Evolutionary conservation across 495 filamentous ascomycete species (phyloP).

Genomic region (Terfezia boudieri): DNA sequence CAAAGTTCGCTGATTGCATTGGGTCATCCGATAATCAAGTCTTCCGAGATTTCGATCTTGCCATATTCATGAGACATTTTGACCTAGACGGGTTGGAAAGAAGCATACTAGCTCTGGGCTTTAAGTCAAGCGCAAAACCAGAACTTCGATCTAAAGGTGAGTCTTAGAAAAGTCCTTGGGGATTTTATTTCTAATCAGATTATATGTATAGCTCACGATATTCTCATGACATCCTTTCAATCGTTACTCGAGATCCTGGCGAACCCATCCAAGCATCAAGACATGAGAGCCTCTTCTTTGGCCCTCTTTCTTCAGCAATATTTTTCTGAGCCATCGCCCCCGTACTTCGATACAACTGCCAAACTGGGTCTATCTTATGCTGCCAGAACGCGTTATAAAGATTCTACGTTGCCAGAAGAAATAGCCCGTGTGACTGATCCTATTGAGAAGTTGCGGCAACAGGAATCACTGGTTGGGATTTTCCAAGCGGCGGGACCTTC

Average conservation of each 20-base stretch:
- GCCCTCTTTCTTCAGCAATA: slow-evolving; percentile 42
- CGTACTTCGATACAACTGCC: slow-evolving; percentile 12
- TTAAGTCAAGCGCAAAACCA: slow-evolving; percentile 51
- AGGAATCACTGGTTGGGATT: slow-evolving; percentile 37
- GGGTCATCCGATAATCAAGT: slow-evolving; percentile 65
- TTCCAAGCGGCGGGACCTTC: slow-evolving; percentile 54
- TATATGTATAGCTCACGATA: slow-evolving; percentile 11
- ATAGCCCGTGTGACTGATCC: slow-evolving; percentile 15
- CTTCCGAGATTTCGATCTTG: slow-evolving; percentile 82
- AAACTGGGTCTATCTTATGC: slow-evolving; percentile 16
- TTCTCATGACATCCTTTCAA: slow-evolving; percentile 15
- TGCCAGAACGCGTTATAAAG: slow-evolving; percentile 17
- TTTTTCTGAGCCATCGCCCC: slow-evolving; percentile 13
- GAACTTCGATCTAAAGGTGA: slow-evolving; percentile 81
- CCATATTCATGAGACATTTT: slow-evolving; percentile 83
- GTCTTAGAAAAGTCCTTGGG: slow-evolving; percentile 5
- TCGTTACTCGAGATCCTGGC: slow-evolving; percentile 15
- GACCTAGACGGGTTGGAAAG: slow-evolving; percentile 71
- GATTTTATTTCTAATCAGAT: neutral
- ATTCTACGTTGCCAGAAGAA: slow-evolving; percentile 10
- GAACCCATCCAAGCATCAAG: slow-evolving; percentile 47
- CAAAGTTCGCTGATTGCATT: slow-evolving; percentile 80
- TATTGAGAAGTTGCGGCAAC: slow-evolving; percentile 17
- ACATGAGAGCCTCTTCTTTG: slow-evolving; percentile 21
- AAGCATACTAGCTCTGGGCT: slow-evolving; percentile 69